phyloP scores from a whole-genome alignment of 441 rosid genomes.

The Gossypium davidsonii region DNA sequence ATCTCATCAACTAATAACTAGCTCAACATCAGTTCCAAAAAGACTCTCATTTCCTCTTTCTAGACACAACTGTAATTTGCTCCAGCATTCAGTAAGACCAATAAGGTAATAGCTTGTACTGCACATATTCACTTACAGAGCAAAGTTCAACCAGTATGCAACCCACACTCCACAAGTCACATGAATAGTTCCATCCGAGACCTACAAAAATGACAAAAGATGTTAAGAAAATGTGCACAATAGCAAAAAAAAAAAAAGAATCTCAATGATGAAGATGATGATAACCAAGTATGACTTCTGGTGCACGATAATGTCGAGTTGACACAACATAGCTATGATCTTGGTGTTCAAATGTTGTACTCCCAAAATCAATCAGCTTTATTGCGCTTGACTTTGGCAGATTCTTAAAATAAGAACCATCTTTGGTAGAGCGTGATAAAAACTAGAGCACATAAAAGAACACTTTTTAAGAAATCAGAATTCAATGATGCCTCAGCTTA shows the following conservation, averaged over 20 bases:
- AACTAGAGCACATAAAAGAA: slow-evolving; percentile 30
- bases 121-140: slow-evolving; percentile 49
- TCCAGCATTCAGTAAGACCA: neutral
- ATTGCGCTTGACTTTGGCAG: slow-evolving; percentile 89
- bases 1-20: neutral
- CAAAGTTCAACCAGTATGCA: slow-evolving; percentile 91
- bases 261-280: neutral
- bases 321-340: slow-evolving; percentile 86
- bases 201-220: slow-evolving; percentile 34
- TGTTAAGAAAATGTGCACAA: neutral
- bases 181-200: slow-evolving; percentile 91
- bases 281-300: slow-evolving; percentile 84
- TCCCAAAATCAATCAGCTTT: slow-evolving; percentile 93
- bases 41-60: neutral
- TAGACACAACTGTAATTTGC: neutral
- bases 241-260: neutral
- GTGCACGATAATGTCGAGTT: slow-evolving; percentile 92
- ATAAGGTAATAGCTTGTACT: neutral
- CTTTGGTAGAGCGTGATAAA: slow-evolving; percentile 62
- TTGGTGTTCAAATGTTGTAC: slow-evolving; percentile 80
- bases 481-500: neutral
- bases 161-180: slow-evolving; percentile 92
- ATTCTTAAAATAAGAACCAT: slow-evolving; percentile 71
- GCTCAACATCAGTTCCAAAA: neutral
- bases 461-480: neutral